Evolutionary conservation across 2,329 filamentous ascomycete genomes (phyloP), one percentile per base, ranked within the genome.

Genomic region (Penicillium frequentans): DNA sequence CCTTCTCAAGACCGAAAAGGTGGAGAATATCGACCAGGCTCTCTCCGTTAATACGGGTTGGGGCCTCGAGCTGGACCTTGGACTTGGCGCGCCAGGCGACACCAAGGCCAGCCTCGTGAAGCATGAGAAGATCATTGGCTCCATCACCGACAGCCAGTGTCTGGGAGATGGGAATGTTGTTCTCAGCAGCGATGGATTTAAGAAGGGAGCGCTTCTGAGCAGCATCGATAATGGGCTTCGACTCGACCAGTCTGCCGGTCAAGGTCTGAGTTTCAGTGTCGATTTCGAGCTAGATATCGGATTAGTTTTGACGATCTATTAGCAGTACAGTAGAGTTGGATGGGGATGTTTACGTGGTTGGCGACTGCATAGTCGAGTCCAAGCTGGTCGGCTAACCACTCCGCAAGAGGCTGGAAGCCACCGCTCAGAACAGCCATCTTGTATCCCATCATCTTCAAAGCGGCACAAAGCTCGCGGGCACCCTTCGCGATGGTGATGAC

Each of bases 341-440:
- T 21, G 27, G 45, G 48, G 33, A 7, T 24, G 66, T 74, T 60
- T 73, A 88, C 88, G 67, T 93, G 87, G 73, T 99, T 99, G 42
- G 95, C 95, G 71, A 89, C 86, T 0, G 91, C 92, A 70, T 96
- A 87, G 74, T 98, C 90, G 55, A 99, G 85, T 14, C 91, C 91
- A 26, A 99, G 79, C 68, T 91, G 82, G 42, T 81, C 81, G 16
- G 90, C 92, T 35, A 98, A 84, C 91, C 93, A 98, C 56, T 86
- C 83, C 0, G 95, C 96, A 62, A 98, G 78, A 0, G 93, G 93
- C 62, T 90, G 86, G 76, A 99, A 99, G 0, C 95, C 95, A 45
- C 95, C 95, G 33, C 91, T 96, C 31, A 97, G 77, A 5, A 99
- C 93, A 0, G 93, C 95, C 1, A 92, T 91, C 77, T 90, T 93